phyloP scores from a whole-genome alignment of 2,329 filamentous ascomycete species.

The Chaetomiaceae sp. region DNA sequence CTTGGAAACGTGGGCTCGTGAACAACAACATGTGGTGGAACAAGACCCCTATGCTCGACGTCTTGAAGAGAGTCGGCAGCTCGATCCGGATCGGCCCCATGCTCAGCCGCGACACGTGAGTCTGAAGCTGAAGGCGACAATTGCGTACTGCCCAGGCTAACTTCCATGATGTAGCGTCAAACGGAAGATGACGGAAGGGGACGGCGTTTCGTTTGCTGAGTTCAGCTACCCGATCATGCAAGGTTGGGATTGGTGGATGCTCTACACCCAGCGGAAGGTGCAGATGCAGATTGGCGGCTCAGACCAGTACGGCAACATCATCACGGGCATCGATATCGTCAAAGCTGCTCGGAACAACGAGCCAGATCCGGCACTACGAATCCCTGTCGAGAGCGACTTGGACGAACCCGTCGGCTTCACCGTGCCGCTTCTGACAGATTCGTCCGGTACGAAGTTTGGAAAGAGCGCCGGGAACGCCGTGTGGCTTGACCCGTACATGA shows the following conservation, averaged over 20 bases:
- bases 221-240: constrained; percentile 92
- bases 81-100: constrained; percentile 77
- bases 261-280: constrained; percentile 62
- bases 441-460: constrained; percentile 84
- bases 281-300: constrained; percentile 91
- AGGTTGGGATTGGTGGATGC: constrained; percentile 92
- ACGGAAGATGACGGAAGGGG: constrained; percentile 73
- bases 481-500: constrained; percentile 83
- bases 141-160: no score
- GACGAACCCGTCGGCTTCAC: constrained; percentile 77
- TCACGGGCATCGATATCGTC: constrained; percentile 80
- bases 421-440: constrained; percentile 80
- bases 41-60: constrained; percentile 64
- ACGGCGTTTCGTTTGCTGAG: constrained; percentile 91
- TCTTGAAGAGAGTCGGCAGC: constrained; percentile 68
- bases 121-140: constrained; percentile 25
- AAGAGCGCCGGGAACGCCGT: constrained; percentile 92
- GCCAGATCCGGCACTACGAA: constrained; percentile 37
- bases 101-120: constrained; percentile 82
- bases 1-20: constrained; percentile 61
- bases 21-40: constrained; percentile 88
- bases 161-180: constrained; percentile 52
- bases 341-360: constrained; percentile 64
- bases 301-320: constrained; percentile 95
- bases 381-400: constrained; percentile 38